phyloP scores from a whole-genome alignment of 2,329 filamentous ascomycete genomes.

The Metarhizium sp. region DNA sequence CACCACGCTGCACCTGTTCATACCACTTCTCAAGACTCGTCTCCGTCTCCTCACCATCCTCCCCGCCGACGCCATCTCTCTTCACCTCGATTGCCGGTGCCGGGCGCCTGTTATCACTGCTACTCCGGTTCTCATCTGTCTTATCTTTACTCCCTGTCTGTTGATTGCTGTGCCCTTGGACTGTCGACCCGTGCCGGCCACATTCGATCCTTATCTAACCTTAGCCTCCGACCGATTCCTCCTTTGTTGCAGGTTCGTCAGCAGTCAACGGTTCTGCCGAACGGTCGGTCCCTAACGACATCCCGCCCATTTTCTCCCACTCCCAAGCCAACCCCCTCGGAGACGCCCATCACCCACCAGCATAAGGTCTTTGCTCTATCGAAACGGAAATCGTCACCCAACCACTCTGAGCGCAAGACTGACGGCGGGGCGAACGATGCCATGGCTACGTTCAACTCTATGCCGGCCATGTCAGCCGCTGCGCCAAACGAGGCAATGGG shows the following conservation, averaged over 20 bases:
- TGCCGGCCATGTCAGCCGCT: conserved; percentile 39
- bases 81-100: not conserved
- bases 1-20: not conserved
- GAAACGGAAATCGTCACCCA: conserved; percentile 5
- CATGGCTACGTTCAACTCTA: conserved; percentile 50
- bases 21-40: not conserved
- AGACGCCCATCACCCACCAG: not conserved
- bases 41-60: not conserved
- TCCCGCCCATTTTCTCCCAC: not conserved
- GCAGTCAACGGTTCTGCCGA: not conserved
- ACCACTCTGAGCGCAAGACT: conserved; percentile 12
- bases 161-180: not conserved
- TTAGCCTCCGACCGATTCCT: not conserved
- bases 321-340: not conserved
- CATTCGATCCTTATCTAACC: not conserved
- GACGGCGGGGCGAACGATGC: conserved; percentile 31
- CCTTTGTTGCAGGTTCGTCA: not conserved
- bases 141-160: not conserved
- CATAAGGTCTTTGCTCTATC: conserved; percentile 1
- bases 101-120: not conserved
- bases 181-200: not conserved
- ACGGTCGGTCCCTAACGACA: not conserved
- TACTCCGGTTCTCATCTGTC: not conserved
- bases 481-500: conserved; percentile 36
- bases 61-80: not conserved